phyloP scores from a whole-genome alignment of 495 filamentous ascomycete species.

The Neurospora sp. region DNA sequence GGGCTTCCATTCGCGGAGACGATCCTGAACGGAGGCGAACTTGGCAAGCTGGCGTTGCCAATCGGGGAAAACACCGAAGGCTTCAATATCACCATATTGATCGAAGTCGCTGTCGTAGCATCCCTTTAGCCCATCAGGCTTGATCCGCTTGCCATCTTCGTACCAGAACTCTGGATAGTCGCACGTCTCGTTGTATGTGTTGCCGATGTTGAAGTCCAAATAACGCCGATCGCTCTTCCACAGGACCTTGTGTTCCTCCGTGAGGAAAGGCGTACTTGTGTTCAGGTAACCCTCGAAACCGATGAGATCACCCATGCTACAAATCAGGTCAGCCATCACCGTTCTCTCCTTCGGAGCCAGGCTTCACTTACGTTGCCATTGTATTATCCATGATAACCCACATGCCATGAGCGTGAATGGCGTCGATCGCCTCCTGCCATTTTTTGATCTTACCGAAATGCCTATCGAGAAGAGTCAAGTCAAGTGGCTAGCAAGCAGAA shows the following conservation, averaged over 20 bases:
- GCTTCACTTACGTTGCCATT: constrained; percentile 42
- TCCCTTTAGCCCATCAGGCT: constrained; percentile 40
- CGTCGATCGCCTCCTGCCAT: constrained; percentile 55
- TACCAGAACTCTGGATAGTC: constrained; percentile 58
- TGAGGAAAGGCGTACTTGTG: constrained; percentile 49
- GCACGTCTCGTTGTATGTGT: constrained; percentile 49
- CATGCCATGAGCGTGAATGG: constrained; percentile 57
- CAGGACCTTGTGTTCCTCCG: constrained; percentile 44
- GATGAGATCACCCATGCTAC: constrained; percentile 54
- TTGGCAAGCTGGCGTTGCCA: constrained; percentile 60
- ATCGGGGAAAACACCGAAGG: constrained; percentile 58
- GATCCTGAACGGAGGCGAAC: constrained; percentile 67
- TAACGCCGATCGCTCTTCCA: constrained; percentile 53
- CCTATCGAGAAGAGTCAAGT: constrained; percentile 60
- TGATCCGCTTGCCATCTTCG: constrained; percentile 47
- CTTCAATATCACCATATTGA: constrained; percentile 58
- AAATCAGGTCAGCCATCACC: constrained; percentile 3
- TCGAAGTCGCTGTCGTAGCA: constrained; percentile 66
- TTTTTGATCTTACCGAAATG: constrained; percentile 54
- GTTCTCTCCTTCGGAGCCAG: background rate
- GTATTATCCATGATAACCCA: constrained; percentile 67
- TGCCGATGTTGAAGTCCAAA: constrained; percentile 52
- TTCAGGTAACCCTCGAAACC: constrained; percentile 61
- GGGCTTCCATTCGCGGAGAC: constrained; percentile 60
- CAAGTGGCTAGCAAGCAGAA: constrained; percentile 39